Evolutionary conservation across 306 rosid species (phyloP), one percentile per base, ranked within the genome.

Genomic region (Fragaria iinumae): DNA sequence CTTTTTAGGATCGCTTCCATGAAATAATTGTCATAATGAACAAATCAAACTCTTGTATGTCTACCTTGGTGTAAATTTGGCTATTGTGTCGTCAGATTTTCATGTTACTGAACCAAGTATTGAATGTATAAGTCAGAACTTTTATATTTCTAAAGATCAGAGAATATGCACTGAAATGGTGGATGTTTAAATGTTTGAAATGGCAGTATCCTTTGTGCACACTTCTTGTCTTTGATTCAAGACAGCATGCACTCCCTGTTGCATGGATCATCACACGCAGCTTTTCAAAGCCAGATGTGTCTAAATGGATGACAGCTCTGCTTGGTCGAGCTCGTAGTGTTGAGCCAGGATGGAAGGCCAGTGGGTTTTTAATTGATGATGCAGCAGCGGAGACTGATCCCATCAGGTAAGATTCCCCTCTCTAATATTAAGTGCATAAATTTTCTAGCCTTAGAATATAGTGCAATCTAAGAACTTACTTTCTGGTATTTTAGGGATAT

Each of bases 251-350:
- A 59, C 96, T 95, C 66, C 98, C 96, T 72, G 89, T 95, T 18
- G 98, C 98, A 72, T 95, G 97, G 97, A 84, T 95, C 69, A 88
- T 95, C 80, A 92, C 98, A 27, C 96, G 96, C 55, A 95, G 98
- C 88, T 90, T 82, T 87, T 86, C 97, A 60, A 95, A 89, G 83
- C 83, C 88, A 49, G 98, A 92, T 73, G 78, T 95, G 74, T 82
- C 93, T 38, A 90, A 95, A 85, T 95, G 98, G 97, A 81, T 92
- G 88, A 90, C 88, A 69, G 90, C 96, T 63, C 79, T 95, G 41
- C 85, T 84, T 80, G 90, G 76, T 77, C 89, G 88, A 83, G 97
- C 90, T 75, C 90, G 69, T 76, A 83, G 81, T 71, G 84, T 88
- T 49, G 97, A 94, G 83, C 88, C 91, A 70, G 95, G 87, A 65